phyloP scores from a whole-genome alignment of 225 moss, liverwort and hornwort species.

The Pleurozium schreberi region DNA sequence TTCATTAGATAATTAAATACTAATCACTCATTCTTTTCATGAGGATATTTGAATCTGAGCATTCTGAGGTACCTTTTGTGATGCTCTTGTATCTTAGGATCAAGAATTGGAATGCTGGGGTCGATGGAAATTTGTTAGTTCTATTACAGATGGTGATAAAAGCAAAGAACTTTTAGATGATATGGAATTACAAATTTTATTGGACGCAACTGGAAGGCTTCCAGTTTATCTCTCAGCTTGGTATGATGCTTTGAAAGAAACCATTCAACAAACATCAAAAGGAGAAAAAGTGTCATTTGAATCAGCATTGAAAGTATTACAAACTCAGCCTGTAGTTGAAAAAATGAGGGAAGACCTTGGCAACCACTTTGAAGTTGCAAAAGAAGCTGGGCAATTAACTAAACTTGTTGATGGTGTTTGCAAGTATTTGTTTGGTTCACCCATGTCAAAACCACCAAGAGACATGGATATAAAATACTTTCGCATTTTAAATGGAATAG shows the following conservation, averaged over 20 bases:
- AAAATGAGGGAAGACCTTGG: slow-evolving; percentile 37
- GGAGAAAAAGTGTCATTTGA: slow-evolving; percentile 41
- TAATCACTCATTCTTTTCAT: background rate
- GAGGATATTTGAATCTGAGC: background rate
- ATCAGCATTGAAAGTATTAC: slow-evolving; percentile 27
- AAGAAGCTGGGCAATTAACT: slow-evolving; percentile 1
- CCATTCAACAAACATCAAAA: slow-evolving; percentile 39
- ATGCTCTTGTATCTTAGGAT: background rate
- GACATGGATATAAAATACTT: slow-evolving; percentile 33
- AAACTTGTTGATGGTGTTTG: slow-evolving; percentile 32
- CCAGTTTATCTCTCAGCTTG: slow-evolving; percentile 30
- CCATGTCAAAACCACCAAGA: slow-evolving; percentile 24
- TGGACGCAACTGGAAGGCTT: slow-evolving; percentile 35
- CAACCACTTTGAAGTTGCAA: slow-evolving; percentile 17
- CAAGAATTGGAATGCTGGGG: slow-evolving; percentile 37
- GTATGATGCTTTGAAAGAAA: slow-evolving; percentile 48
- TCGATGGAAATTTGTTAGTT: slow-evolving; percentile 40
- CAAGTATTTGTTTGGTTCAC: slow-evolving; percentile 28
- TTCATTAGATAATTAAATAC: background rate
- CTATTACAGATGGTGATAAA: slow-evolving; percentile 30
- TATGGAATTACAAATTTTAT: slow-evolving; percentile 32
- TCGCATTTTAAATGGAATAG: slow-evolving; percentile 21
- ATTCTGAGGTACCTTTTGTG: background rate
- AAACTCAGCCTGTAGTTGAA: slow-evolving; percentile 18
- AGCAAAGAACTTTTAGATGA: slow-evolving; percentile 25